A percentile compares a stretch with the other conserved stretches of the same genome.
Evolutionary conservation across 768 basidiomycete genomes (phyloP).

Genomic region (Suillus lakei): DNA sequence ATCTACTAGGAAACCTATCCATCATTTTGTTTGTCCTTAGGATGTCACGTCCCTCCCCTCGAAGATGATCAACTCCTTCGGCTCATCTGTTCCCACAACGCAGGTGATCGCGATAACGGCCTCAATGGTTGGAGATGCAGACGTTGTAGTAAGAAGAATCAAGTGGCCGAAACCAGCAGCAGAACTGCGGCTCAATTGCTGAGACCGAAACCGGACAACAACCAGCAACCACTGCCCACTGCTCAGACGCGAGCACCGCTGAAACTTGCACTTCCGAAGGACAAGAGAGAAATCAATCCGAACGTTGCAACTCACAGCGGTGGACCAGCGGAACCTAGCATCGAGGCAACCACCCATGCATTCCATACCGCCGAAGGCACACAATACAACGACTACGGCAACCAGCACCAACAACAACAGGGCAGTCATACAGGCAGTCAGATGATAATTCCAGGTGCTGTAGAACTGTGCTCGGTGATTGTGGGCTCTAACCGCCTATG

Average conservation of each 20-base stretch:
- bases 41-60: constrained; percentile 38
- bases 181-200: background rate
- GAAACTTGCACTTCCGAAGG: background rate
- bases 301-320: background rate
- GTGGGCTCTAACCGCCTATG: background rate
- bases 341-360: background rate
- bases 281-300: background rate
- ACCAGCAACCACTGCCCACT: background rate
- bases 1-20: background rate
- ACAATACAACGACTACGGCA: background rate
- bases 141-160: constrained; percentile 36
- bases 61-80: constrained; percentile 28
- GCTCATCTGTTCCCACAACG: constrained; percentile 29
- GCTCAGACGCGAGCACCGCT: background rate
- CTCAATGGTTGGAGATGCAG: constrained; percentile 34
- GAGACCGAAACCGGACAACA: background rate
- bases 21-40: constrained; percentile 15
- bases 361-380: background rate
- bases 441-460: background rate
- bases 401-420: background rate
- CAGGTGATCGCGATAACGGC: constrained; percentile 26
- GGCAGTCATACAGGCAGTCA: background rate
- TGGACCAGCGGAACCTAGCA: background rate
- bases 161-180: background rate
- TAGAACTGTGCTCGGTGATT: background rate